Conservation (phyloP, 2,329 filamentous ascomycete genomes). For the Monosporascus sp. region DNA sequence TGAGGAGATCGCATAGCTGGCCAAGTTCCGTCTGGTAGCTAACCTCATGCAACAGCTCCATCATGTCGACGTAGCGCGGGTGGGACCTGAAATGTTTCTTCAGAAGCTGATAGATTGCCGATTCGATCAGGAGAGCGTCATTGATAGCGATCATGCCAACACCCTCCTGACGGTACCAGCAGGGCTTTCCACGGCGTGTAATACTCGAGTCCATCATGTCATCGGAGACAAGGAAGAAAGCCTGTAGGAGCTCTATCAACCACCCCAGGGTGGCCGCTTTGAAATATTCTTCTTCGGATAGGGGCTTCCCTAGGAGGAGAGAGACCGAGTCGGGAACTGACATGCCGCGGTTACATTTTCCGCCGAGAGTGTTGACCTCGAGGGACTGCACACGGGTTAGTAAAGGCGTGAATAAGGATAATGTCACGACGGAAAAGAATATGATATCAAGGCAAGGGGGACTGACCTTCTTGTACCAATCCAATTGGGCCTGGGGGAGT, state of each 20-base stretch:
- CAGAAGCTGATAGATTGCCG: constrained; percentile 81
- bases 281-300: constrained; percentile 82
- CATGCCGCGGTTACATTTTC: constrained; percentile 98
- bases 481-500: constrained; percentile 70
- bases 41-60: constrained; percentile 95
- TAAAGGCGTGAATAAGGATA: background rate
- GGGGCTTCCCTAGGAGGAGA: constrained; percentile 65
- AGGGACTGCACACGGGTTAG: constrained; percentile 55
- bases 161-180: constrained; percentile 88
- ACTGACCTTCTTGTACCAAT: constrained; percentile 80
- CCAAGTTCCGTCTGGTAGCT: constrained; percentile 93
- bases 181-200: constrained; percentile 88
- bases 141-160: constrained; percentile 98
- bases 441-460: background rate
- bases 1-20: constrained; percentile 90
- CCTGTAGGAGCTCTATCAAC: constrained; percentile 97
- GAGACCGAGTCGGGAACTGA: constrained; percentile 90
- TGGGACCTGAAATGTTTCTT: constrained; percentile 91
- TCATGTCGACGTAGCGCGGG: constrained; percentile 79
- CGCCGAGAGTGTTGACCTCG: constrained; percentile 80
- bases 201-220: constrained; percentile 98
- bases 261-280: constrained; percentile 83
- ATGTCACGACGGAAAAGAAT: background rate
- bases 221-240: constrained; percentile 97
- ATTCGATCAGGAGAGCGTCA: constrained; percentile 94